Percentiles rank a stretch among this genome's conserved stretches.
Conservation (phyloP, 23 red algal species). For the Chondrus crispus region DNA sequence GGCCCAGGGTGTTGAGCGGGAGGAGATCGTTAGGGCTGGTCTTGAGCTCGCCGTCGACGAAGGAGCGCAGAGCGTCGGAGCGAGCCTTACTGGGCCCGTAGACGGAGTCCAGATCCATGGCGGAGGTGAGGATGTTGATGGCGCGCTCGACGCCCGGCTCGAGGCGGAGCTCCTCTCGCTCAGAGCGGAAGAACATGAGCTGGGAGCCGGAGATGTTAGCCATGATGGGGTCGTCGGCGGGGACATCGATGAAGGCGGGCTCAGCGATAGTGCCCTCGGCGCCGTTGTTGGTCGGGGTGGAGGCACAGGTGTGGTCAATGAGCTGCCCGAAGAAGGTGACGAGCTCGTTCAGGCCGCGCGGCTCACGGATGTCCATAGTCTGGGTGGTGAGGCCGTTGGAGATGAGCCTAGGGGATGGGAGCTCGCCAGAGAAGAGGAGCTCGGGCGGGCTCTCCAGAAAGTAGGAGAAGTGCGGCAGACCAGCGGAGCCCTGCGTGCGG, state of each 20-base stretch:
- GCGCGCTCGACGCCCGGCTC: background rate
- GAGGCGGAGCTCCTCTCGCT: too few species aligned
- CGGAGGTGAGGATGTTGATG: constrained; percentile 16
- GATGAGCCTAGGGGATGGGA: background rate
- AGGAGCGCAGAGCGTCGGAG: constrained; percentile 2
- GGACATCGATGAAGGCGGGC: background rate
- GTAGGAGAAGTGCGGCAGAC: background rate
- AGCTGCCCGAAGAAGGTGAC: background rate
- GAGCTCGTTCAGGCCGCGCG: background rate
- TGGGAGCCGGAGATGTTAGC: too few species aligned
- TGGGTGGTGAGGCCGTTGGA: background rate
- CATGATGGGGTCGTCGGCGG: background rate
- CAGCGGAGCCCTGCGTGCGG: background rate
- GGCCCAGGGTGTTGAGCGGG: constrained; percentile 24
- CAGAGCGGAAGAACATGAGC: too few species aligned
- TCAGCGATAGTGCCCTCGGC: background rate
- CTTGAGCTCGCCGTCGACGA: constrained; percentile 10
- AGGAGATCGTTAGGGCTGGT: constrained; percentile 16
- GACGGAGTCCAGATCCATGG: constrained; percentile 30
- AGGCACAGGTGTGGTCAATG: constrained; percentile 8
- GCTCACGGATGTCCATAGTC: background rate
- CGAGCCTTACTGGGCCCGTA: constrained; percentile 35
- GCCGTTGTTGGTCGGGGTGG: background rate
- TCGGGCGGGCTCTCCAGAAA: background rate
- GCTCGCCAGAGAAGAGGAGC: background rate